Evolutionary conservation across 169 alveolate species (phyloP), one percentile per base, ranked within the genome.

Genomic region (Neospora caninum): DNA sequence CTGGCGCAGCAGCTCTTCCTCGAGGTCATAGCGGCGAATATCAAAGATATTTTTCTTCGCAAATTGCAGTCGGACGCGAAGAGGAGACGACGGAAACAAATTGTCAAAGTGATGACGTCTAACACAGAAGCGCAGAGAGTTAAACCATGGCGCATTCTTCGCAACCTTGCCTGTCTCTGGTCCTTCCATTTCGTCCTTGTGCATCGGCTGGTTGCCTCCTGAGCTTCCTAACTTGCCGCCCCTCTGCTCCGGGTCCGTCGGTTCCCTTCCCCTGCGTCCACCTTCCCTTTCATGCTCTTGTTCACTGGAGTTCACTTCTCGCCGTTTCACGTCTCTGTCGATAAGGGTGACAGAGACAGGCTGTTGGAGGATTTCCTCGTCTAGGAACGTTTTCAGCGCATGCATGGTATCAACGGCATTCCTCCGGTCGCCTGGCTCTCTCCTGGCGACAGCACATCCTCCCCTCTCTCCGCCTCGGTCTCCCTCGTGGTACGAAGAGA

Each of bases 1-100:
- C 25, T 69, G 64, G 36, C 89, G n/a, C 9, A 82, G 89, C 54
- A 82, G 39, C 67, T 82, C 89, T 82, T 82, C 89, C 34, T 29
- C 89, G 41, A 82, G 89, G 39, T 82, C 89, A 49, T 31, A 39
- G 18, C 53, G 78, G 78, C 78, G 78, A 29, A 64, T 25, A 27
- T 64, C 34, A n/a, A 64, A 64, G 29, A 64, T 29, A 29, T 29
- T 29, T 64, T 64, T 64, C 34, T 29, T 64, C 34, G 34, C 29
- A n/a, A 25, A 64, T 20, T 64, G 78, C 78, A 64, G 29, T 4
- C 78, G 78, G 2, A 64, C 78, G 2, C 78, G 78, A 64, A 64
- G 78, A 20, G 34, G 58, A 13, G 58, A 0, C 58, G 58, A 22
- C 18, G 58, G 58, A 49, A 49, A 13, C 58, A 49, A 49, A 49